phyloP scores from a whole-genome alignment of 768 basidiomycete species.

The Boletus insuetus region DNA sequence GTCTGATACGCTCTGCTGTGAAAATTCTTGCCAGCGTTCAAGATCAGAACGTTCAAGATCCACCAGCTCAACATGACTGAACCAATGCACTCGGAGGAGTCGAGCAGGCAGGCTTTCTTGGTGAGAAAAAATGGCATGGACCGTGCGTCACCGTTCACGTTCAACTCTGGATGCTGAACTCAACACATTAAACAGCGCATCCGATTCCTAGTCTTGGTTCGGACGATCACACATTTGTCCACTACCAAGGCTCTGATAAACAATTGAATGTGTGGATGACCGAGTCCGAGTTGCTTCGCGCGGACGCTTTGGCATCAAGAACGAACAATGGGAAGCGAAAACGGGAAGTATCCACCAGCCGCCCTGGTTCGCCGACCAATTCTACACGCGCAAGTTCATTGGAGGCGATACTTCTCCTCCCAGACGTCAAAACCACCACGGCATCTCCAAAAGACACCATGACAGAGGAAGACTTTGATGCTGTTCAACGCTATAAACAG shows the following conservation, averaged over 20 bases:
- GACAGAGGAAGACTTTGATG: constrained; percentile 70
- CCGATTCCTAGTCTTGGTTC: constrained; percentile 35
- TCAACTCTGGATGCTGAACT: constrained; percentile 6
- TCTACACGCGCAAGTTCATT: constrained; percentile 26
- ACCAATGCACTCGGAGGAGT: constrained; percentile 6
- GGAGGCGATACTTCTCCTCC: constrained; percentile 2
- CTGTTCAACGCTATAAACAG: constrained; percentile 58
- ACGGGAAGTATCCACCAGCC: constrained; percentile 16
- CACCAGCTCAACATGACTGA: constrained; percentile 20
- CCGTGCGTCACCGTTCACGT: constrained; percentile 31
- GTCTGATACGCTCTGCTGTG: constrained; percentile 1
- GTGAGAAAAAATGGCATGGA: constrained; percentile 35
- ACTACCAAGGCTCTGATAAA: constrained; percentile 69
- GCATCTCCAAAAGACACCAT: constrained; percentile 37
- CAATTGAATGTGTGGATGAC: constrained; percentile 74
- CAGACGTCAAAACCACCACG: constrained; percentile 12
- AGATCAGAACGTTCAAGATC: neutral
- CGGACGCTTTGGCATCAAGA: constrained; percentile 14
- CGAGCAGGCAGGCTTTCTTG: constrained; percentile 13
- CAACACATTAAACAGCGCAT: constrained; percentile 38
- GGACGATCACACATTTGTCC: constrained; percentile 60
- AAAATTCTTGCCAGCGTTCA: neutral
- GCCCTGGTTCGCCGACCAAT: constrained; percentile 15
- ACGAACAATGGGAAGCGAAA: constrained; percentile 35
- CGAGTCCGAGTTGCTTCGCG: constrained; percentile 35